Conservation (phyloP, 1,284 basidiomycete species). For the Fomitopsis pinicola region DNA sequence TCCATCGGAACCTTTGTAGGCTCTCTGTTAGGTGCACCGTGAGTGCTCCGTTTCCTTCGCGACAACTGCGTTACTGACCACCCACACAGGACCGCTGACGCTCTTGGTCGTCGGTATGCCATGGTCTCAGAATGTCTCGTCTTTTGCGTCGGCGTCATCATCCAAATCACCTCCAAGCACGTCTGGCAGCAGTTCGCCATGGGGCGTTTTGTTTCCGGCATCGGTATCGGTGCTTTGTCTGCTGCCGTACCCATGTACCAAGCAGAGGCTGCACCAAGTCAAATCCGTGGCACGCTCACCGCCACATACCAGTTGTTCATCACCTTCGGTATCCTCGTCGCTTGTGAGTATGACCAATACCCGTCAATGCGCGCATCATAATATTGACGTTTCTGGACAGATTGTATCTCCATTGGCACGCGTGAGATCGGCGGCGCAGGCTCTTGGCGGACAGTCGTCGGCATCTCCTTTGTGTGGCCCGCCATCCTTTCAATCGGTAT, state of each 20-base stretch:
- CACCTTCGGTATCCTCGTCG: slow-evolving; percentile 73
- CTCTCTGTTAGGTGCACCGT: slow-evolving; percentile 58
- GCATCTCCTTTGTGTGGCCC: slow-evolving; percentile 69
- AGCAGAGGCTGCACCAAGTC: slow-evolving; percentile 72
- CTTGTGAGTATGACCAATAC: slow-evolving; percentile 40
- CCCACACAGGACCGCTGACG: slow-evolving; percentile 51
- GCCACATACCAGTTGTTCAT: slow-evolving; percentile 53
- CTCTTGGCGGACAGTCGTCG: slow-evolving; percentile 69
- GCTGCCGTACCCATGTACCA: slow-evolving; percentile 79
- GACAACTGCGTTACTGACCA: neutral
- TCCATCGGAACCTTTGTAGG: slow-evolving; percentile 63
- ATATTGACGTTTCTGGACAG: slow-evolving; percentile 25
- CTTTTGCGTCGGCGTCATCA: slow-evolving; percentile 68
- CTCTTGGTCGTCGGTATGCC: slow-evolving; percentile 64
- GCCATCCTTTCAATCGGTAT: slow-evolving; percentile 65
- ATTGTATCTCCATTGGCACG: slow-evolving; percentile 58
- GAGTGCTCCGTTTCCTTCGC: slow-evolving; percentile 20
- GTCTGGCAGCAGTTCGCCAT: slow-evolving; percentile 66
- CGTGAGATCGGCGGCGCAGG: slow-evolving; percentile 41
- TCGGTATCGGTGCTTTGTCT: slow-evolving; percentile 69
- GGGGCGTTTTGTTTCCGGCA: slow-evolving; percentile 64
- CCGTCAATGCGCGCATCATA: neutral
- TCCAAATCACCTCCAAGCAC: slow-evolving; percentile 47
- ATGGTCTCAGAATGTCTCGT: slow-evolving; percentile 67
- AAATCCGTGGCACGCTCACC: slow-evolving; percentile 72